Base-by-base conservation (phyloP, 805 yeast genomes). In the Lipomyces yamadae region DNA sequence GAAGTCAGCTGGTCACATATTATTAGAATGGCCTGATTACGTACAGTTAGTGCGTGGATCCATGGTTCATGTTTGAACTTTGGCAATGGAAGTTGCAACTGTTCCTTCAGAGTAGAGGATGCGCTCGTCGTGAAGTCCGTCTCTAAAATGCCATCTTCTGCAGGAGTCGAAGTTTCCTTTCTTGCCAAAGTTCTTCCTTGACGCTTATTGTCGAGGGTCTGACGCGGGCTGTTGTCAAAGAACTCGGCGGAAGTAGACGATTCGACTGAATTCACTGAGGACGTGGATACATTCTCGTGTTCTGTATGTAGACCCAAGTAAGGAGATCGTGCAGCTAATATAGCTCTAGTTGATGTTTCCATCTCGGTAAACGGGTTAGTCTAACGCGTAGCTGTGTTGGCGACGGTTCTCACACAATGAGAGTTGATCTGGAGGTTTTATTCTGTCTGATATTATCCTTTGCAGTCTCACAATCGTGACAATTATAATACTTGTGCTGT, bases 1-100 rank as follows among this genome's bases (percentile, higher is more conserved):
- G 18, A 5, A 18, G 29, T 15, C 13, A 56, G 34, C n/a, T 24
- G 56, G 2, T 15, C 11, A 24, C 24, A 15, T 24, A 34, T 4
- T 6, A 29, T 35, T 10, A 6, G 24, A 10, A 24, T 18, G 30
- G 34, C 7, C 15, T 18, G 15, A n/a, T 7, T 5, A 50, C 61
- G 7, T 57, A 62, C 65, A 50, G 64, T 63, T 52, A 67, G 62
- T 13, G 66, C 58, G 33, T 56, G 56, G 35, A 67, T 30, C 70
- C 70, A 67, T 42, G 66, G 70, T 52, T 63, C 64, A 13, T 62
- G 60, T 48, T 58, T 58, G 52, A 60, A 60, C 39, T 42, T 60
- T 8, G 67, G 67, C n/a, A 62, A 58, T 2, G 67, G 60, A 32
- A 61, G 37, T 13, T 42, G 35, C 35, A 67, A 45, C 42, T 57